Evolutionary conservation across 768 basidiomycete species (phyloP).

Genomic region (Pholiota molesta): DNA sequence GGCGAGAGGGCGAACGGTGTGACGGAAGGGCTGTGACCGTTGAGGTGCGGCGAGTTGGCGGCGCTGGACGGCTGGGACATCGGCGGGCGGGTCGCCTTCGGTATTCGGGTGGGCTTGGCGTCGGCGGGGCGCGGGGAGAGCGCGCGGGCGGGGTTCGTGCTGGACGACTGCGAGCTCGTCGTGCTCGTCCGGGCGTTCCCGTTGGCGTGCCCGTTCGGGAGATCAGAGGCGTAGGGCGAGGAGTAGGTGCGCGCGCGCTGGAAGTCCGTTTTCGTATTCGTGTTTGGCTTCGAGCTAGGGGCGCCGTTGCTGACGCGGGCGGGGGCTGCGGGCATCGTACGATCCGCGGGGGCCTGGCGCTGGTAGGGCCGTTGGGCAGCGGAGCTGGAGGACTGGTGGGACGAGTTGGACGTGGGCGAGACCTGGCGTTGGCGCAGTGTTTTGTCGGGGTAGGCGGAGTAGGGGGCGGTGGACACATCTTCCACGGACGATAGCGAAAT

Average conservation of each 20-base stretch:
- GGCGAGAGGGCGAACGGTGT: slow-evolving; percentile 21
- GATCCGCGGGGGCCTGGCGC: slow-evolving; percentile 21
- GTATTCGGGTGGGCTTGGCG: slow-evolving; percentile 54
- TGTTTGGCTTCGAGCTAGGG: slow-evolving; percentile 19
- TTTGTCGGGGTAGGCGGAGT: slow-evolving; percentile 23
- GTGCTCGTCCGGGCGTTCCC: slow-evolving; percentile 32
- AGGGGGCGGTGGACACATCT: slow-evolving; percentile 18
- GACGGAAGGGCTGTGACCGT: slow-evolving; percentile 23
- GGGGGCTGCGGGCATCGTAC: slow-evolving; percentile 22
- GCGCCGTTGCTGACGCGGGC: slow-evolving; percentile 33
- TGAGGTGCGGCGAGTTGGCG: slow-evolving; percentile 33
- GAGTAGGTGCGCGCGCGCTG: slow-evolving; percentile 69
- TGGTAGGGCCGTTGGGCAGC: slow-evolving; percentile 16
- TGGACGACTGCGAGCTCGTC: slow-evolving; percentile 29
- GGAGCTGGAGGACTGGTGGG: slow-evolving; percentile 10
- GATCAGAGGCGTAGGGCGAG: slow-evolving; percentile 54
- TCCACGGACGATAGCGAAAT: slow-evolving; percentile 23
- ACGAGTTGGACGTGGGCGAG: slow-evolving; percentile 9
- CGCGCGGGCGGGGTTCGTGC: slow-evolving; percentile 38
- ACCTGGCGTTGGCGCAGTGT: slow-evolving; percentile 15
- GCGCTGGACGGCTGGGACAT: slow-evolving; percentile 17
- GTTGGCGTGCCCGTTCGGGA: slow-evolving; percentile 30
- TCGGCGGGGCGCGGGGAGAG: slow-evolving; percentile 49
- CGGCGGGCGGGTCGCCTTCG: slow-evolving; percentile 38
- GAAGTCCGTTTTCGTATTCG: slow-evolving; percentile 28